Evolutionary conservation across 108 stramenopile species (phyloP).

Genomic region (Skeletonema menzelii): DNA sequence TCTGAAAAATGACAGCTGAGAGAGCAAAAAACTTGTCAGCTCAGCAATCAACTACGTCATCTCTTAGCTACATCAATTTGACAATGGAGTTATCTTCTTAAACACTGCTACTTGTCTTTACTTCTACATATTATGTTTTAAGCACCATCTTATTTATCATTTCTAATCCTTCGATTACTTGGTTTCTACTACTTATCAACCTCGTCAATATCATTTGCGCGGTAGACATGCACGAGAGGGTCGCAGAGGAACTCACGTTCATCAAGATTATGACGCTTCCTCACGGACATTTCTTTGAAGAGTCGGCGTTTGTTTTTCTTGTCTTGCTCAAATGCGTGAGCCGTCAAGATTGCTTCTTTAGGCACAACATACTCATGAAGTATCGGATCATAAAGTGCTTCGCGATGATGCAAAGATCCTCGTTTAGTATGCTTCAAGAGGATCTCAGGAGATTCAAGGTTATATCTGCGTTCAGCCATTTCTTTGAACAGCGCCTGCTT

Average conservation of each 20-base stretch:
- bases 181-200: neutral
- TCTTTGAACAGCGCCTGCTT: conserved; percentile 23
- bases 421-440: neutral
- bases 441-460: neutral
- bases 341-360: neutral
- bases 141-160: neutral
- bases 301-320: neutral
- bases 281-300: neutral
- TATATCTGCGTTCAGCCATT: conserved; percentile 1
- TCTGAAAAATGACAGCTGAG: too few relatives aligned
- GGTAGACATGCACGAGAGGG: conserved; percentile 23
- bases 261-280: conserved; percentile 23
- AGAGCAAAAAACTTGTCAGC: too few relatives aligned
- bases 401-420: neutral
- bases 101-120: too few relatives aligned
- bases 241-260: conserved; percentile 21
- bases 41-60: too few relatives aligned
- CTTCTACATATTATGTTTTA: neutral
- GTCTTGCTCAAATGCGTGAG: neutral
- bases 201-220: conserved; percentile 4
- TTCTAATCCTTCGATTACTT: too few relatives aligned
- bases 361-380: neutral
- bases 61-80: too few relatives aligned
- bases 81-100: too few relatives aligned
- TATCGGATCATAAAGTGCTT: neutral